These are phyloP conservation scores for Rachicladosporium sp. DNA, from an alignment of 2,329 filamentous ascomycete species.

Conservation along the genomic window DNA sequence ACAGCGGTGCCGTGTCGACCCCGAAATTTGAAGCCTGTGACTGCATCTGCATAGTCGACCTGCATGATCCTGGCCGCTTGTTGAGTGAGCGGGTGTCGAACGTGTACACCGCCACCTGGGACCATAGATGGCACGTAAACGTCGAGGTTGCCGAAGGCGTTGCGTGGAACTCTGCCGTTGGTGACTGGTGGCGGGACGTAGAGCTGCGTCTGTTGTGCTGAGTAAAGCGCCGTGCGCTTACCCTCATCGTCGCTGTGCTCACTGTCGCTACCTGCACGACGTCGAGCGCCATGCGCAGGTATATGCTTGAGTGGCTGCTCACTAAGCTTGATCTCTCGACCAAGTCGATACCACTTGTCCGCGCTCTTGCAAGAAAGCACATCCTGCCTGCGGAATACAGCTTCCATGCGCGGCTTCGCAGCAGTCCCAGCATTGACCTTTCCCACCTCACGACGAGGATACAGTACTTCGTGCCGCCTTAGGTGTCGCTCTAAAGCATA, in stretches of 20 bases:
- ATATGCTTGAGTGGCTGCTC: slow-evolving; percentile 72
- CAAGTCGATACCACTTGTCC: slow-evolving; percentile 84
- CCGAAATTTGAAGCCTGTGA: slow-evolving; percentile 81
- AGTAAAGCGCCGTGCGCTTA: slow-evolving; percentile 46
- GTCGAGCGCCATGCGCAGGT: slow-evolving; percentile 18
- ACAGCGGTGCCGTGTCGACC: slow-evolving; percentile 79
- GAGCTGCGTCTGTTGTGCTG: slow-evolving; percentile 49
- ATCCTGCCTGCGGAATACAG: slow-evolving; percentile 70
- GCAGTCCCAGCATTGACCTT: slow-evolving; percentile 57
- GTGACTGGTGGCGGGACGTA: slow-evolving; percentile 69
- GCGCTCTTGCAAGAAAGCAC: slow-evolving; percentile 66
- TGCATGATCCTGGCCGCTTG: slow-evolving; percentile 63
- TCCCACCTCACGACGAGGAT: slow-evolving; percentile 59
- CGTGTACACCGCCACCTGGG: slow-evolving; percentile 45
- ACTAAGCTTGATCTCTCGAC: slow-evolving; percentile 62
- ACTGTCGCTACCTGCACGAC: slow-evolving; percentile 15
- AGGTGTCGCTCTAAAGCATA: slow-evolving; percentile 74
- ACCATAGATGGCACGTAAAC: slow-evolving; percentile 53
- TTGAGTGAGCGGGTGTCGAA: slow-evolving; percentile 46
- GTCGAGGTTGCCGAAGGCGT: slow-evolving; percentile 51
- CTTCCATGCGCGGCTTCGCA: slow-evolving; percentile 50
- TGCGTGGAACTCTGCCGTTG: slow-evolving; percentile 54
- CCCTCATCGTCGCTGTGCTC: slow-evolving; percentile 29
- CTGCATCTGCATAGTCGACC: slow-evolving; percentile 77
- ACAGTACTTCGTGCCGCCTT: slow-evolving; percentile 67